phyloP scores from a whole-genome alignment of 2,329 filamentous ascomycete genomes.

The Arachnomyces sp. region DNA sequence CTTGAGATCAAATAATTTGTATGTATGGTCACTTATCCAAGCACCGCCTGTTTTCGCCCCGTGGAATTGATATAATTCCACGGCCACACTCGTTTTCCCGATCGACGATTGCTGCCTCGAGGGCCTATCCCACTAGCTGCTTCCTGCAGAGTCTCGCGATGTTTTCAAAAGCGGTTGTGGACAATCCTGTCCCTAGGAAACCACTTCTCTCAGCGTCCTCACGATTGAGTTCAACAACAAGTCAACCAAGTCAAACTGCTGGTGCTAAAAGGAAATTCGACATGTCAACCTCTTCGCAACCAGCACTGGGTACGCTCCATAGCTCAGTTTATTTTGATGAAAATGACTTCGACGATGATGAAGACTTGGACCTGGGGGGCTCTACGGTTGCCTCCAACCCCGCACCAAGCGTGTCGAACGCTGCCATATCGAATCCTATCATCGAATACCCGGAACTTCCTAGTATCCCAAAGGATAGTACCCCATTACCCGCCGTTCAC shows the following conservation, averaged over 20 bases:
- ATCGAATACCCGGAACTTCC: slow-evolving; percentile 31
- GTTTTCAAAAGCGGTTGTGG: slow-evolving; percentile 36
- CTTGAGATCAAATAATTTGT: too few species aligned
- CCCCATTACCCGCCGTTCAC: background rate
- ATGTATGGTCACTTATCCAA: too few species aligned
- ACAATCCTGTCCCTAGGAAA: slow-evolving; percentile 26
- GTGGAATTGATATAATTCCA: too few species aligned
- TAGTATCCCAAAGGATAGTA: slow-evolving; percentile 19
- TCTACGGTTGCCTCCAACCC: slow-evolving; percentile 17
- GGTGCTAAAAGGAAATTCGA: slow-evolving; percentile 35
- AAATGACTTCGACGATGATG: slow-evolving; percentile 81
- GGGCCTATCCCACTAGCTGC: too few species aligned
- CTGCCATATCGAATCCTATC: slow-evolving; percentile 13
- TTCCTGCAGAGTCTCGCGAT: slow-evolving; percentile 19
- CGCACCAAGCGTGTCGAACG: slow-evolving; percentile 16
- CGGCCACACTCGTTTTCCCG: too few species aligned
- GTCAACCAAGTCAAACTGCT: slow-evolving; percentile 18
- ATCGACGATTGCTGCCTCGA: too few species aligned
- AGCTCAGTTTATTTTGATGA: slow-evolving; percentile 59
- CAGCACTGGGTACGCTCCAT: slow-evolving; percentile 36
- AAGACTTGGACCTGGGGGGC: slow-evolving; percentile 54
- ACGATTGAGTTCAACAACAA: slow-evolving; percentile 19
- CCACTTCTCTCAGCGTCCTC: slow-evolving; percentile 26
- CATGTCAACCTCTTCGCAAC: slow-evolving; percentile 21
- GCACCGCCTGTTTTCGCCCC: too few species aligned